These are phyloP conservation scores for Aspergillus piperis DNA, from an alignment of 2,329 filamentous ascomycete genomes.

Conservation along the genomic window DNA sequence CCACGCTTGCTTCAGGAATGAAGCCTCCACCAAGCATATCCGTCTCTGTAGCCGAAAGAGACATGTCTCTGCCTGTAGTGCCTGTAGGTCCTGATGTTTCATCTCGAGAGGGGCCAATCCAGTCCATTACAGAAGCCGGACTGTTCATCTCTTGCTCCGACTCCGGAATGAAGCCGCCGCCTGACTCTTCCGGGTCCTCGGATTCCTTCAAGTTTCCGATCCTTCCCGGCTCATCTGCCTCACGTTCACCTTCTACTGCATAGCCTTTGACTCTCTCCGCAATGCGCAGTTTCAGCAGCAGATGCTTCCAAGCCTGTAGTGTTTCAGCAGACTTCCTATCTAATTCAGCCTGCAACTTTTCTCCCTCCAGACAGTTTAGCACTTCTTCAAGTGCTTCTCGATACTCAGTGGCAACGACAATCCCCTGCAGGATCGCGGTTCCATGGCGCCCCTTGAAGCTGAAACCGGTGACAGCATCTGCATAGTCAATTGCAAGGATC, in stretches of 20 bases:
- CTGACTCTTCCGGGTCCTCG: conserved; percentile 26
- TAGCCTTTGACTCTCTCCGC: conserved; percentile 69
- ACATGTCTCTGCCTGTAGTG: background rate
- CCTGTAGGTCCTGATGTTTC: background rate
- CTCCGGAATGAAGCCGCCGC: conserved; percentile 45
- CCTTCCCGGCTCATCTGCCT: conserved; percentile 40
- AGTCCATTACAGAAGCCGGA: background rate
- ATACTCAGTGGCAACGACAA: conserved; percentile 72
- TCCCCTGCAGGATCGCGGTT: conserved; percentile 77
- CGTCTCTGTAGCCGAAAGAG: background rate
- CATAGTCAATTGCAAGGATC: conserved; percentile 78
- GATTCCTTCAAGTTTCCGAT: conserved; percentile 33
- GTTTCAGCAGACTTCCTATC: conserved; percentile 54
- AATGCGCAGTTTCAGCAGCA: conserved; percentile 66
- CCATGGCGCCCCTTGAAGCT: conserved; percentile 82
- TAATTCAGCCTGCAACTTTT: conserved; percentile 64
- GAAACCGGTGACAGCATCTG: conserved; percentile 87
- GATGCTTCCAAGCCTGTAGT: conserved; percentile 60
- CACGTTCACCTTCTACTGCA: conserved; percentile 38
- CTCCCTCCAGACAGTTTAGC: conserved; percentile 66
- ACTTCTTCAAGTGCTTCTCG: conserved; percentile 71
- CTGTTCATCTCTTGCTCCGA: conserved; percentile 20
- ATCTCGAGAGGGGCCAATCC: too few relatives aligned
- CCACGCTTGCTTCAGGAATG: conserved; percentile 11
- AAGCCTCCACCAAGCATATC: conserved; percentile 25